phyloP scores from a whole-genome alignment of 2,329 filamentous ascomycete genomes.

The Cyphellophora attinorum region DNA sequence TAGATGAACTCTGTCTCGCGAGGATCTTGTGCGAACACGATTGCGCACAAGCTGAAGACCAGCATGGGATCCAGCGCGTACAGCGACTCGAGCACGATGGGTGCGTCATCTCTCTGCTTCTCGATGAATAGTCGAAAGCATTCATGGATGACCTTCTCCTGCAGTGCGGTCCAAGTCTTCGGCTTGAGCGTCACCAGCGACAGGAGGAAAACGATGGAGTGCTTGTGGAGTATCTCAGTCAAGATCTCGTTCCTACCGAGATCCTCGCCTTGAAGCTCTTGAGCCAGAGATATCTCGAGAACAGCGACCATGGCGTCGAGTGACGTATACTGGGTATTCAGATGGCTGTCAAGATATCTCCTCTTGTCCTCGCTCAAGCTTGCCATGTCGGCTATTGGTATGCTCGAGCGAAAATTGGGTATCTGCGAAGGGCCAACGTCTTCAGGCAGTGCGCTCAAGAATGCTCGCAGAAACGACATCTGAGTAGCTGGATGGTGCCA shows the following conservation, averaged over 20 bases:
- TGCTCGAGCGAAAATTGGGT: conserved; percentile 68
- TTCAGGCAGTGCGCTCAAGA: conserved; percentile 63
- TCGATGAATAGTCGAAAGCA: conserved; percentile 70
- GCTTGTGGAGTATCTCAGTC: conserved; percentile 49
- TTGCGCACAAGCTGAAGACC: conserved; percentile 71
- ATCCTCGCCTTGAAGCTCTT: conserved; percentile 45
- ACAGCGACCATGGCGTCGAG: conserved; percentile 67
- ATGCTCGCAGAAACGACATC: conserved; percentile 85
- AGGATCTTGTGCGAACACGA: conserved; percentile 61
- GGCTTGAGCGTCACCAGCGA: conserved; percentile 36
- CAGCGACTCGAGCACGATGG: conserved; percentile 81
- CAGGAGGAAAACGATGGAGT: conserved; percentile 40
- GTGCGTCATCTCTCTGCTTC: conserved; percentile 66
- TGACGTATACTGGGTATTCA: conserved; percentile 80
- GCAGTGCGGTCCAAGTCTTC: conserved; percentile 39
- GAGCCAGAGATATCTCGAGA: conserved; percentile 52
- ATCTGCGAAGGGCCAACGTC: conserved; percentile 79
- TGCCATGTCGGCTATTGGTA: conserved; percentile 56
- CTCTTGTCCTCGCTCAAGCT: conserved; percentile 51
- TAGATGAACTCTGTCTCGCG: conserved; percentile 60
- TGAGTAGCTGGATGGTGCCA: conserved; percentile 86
- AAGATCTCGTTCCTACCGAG: conserved; percentile 49
- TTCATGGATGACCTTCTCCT: conserved; percentile 38
- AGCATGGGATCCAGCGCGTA: conserved; percentile 87
- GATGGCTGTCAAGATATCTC: conserved; percentile 54